These are phyloP conservation scores for Auxenochlorella pyrenoidosa DNA, from an alignment of 139 green algal species.

Conservation along the genomic window DNA sequence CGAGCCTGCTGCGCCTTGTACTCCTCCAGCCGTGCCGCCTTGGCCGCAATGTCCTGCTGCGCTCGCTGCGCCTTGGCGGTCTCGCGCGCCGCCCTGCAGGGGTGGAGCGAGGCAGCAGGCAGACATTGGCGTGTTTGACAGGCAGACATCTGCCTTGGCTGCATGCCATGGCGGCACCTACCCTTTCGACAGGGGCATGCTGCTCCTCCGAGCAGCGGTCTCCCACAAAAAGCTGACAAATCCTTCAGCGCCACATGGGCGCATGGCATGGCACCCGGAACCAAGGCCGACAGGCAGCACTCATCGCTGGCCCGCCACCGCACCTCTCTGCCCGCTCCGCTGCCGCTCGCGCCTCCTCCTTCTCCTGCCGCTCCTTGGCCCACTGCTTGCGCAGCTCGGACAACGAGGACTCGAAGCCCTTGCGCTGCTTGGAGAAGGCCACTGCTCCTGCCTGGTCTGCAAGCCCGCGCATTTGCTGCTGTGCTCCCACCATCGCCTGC, in stretches of 20 bases:
- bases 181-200: neutral
- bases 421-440: constrained; percentile 28
- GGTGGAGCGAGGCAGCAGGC: too few species aligned
- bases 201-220: neutral
- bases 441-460: constrained; percentile 9
- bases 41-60: constrained; percentile 3
- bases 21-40: neutral
- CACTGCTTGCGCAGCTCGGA: constrained; percentile 32
- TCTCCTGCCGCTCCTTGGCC: constrained; percentile 1
- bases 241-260: neutral
- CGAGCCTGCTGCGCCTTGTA: neutral
- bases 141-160: too few species aligned
- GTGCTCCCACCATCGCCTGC: neutral
- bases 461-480: neutral
- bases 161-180: too few species aligned
- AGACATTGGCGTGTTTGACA: too few species aligned
- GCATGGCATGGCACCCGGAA: neutral
- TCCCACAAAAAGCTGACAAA: neutral
- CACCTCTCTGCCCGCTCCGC: neutral
- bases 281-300: neutral
- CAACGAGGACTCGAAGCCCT: constrained; percentile 8
- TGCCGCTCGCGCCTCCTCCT: constrained; percentile 8
- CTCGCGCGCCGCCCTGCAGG: constrained; percentile 9
- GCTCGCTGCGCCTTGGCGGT: constrained; percentile 1
- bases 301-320: neutral